Conservation (phyloP, 2,329 filamentous ascomycete species). For the Aspergillus sp. region DNA sequence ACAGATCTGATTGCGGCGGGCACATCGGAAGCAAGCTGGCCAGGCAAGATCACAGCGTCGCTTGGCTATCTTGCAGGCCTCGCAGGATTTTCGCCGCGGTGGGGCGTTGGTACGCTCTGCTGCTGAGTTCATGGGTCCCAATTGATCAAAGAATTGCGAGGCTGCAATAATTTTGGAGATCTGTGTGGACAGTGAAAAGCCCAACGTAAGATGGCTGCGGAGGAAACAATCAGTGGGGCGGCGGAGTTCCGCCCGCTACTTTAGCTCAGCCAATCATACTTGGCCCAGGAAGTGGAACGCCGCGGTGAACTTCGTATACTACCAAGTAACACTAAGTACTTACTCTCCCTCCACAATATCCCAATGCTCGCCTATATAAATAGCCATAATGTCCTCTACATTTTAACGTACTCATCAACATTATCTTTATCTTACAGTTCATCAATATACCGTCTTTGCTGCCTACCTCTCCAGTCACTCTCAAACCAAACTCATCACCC, state of each 20-base stretch:
- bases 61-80: slow-evolving; percentile 59
- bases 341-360: background rate
- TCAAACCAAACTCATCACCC: background rate
- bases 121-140: slow-evolving; percentile 10
- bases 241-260: slow-evolving; percentile 17
- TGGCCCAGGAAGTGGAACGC: slow-evolving; percentile 4
- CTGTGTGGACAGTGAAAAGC: background rate
- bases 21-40: slow-evolving; percentile 57
- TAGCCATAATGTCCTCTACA: background rate
- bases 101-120: slow-evolving; percentile 49
- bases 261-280: background rate
- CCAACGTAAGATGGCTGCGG: background rate
- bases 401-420: background rate
- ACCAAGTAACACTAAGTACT: too few species aligned
- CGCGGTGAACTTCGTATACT: background rate
- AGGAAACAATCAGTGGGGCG: background rate
- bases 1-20: slow-evolving; percentile 52
- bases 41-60: slow-evolving; percentile 57
- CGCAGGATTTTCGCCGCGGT: slow-evolving; percentile 56
- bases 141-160: background rate
- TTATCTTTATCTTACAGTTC: background rate
- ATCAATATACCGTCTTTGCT: background rate
- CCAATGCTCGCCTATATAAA: background rate
- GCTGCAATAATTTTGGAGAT: background rate
- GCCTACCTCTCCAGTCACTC: too few species aligned